These are phyloP conservation scores for Aphanocladium album DNA, from an alignment of 2,329 filamentous ascomycete species.

Conservation along the genomic window DNA sequence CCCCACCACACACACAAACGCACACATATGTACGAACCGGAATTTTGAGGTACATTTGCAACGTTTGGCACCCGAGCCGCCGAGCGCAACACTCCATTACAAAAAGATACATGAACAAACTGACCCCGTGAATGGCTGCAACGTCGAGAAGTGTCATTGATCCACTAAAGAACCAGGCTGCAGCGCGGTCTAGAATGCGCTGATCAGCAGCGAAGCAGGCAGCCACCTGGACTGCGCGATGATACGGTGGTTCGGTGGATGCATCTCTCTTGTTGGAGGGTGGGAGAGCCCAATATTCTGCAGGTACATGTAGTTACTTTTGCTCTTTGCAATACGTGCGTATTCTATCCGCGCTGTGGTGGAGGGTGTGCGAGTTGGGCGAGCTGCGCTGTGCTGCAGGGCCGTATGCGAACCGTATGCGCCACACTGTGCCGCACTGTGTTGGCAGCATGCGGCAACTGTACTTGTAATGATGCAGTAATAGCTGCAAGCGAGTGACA, in stretches of 20 bases:
- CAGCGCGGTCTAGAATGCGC: conserved; percentile 5
- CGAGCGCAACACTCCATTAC: background rate
- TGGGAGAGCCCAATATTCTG: background rate
- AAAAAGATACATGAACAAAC: background rate
- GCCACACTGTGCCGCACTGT: conserved; percentile 2
- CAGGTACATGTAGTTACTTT: background rate
- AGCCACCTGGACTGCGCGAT: background rate
- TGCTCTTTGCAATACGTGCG: too few species aligned
- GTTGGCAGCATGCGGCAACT: background rate
- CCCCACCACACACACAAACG: background rate
- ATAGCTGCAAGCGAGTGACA: background rate
- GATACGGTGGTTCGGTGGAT: background rate
- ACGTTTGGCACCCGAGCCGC: background rate
- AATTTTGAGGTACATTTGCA: too few species aligned
- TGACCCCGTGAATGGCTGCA: background rate
- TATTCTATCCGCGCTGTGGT: too few species aligned
- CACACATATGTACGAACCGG: too few species aligned
- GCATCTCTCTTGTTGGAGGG: background rate
- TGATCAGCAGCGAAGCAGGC: background rate
- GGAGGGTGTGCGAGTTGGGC: background rate
- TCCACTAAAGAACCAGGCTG: background rate
- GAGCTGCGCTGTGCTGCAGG: too few species aligned
- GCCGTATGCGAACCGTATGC: conserved; percentile 7
- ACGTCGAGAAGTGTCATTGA: background rate
- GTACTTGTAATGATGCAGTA: background rate